Evolutionary conservation across 352 stramenopile genomes (phyloP).

Genomic region (Globisporangium spinosum): DNA sequence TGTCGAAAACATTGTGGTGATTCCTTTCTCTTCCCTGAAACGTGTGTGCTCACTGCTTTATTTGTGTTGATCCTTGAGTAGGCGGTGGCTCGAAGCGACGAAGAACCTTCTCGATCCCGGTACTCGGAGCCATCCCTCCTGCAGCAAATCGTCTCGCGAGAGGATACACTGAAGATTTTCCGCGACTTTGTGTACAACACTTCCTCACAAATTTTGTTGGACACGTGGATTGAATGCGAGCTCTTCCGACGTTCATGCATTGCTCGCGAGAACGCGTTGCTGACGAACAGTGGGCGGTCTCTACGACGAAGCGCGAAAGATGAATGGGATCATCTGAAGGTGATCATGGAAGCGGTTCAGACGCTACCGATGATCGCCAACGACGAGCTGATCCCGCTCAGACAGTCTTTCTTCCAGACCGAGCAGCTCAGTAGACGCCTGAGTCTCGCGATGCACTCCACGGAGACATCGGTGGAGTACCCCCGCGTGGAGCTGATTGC

Average conservation of each 20-base stretch:
- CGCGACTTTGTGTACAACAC: slow-evolving; percentile 72
- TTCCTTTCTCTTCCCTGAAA: background rate
- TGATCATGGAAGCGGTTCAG: slow-evolving; percentile 56
- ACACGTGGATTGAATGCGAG: slow-evolving; percentile 86
- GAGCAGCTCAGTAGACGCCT: slow-evolving; percentile 68
- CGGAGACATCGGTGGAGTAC: slow-evolving; percentile 55
- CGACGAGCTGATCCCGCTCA: slow-evolving; percentile 52
- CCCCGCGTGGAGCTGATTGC: slow-evolving; percentile 70
- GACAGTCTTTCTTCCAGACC: slow-evolving; percentile 52
- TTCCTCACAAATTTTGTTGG: slow-evolving; percentile 55
- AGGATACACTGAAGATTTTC: slow-evolving; percentile 80
- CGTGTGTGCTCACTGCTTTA: background rate
- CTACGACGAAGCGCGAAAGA: slow-evolving; percentile 48
- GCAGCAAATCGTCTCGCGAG: slow-evolving; percentile 60
- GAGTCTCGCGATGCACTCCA: slow-evolving; percentile 60
- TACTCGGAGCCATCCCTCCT: slow-evolving; percentile 56
- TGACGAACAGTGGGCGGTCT: slow-evolving; percentile 26
- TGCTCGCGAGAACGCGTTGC: slow-evolving; percentile 47
- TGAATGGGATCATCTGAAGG: slow-evolving; percentile 77
- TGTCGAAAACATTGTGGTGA: background rate
- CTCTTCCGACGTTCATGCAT: slow-evolving; percentile 70
- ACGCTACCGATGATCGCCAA: slow-evolving; percentile 50
- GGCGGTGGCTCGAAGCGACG: slow-evolving; percentile 60
- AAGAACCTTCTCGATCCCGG: slow-evolving; percentile 38
- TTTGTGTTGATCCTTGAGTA: slow-evolving; percentile 12